Conservation (phyloP, 352 stramenopile species). For the Phytophthora fragariaefolia region DNA sequence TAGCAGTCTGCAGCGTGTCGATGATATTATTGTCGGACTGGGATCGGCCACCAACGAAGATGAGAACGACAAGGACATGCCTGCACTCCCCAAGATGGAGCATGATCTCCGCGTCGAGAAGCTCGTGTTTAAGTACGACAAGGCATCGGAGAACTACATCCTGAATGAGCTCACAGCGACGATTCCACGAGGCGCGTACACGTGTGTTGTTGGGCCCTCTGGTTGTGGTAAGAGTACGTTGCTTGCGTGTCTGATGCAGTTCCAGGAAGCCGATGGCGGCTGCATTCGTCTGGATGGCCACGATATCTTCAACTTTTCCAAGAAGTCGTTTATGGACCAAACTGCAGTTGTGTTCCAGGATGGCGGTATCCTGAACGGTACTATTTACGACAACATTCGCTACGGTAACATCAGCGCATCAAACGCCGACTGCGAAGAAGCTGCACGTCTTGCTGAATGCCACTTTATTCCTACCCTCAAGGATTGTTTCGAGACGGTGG, state of each 20-base stretch:
- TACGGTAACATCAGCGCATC: slow-evolving; percentile 79
- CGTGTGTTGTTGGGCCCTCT: slow-evolving; percentile 85
- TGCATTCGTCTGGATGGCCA: slow-evolving; percentile 83
- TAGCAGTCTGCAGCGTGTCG: slow-evolving; percentile 85
- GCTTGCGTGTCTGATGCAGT: slow-evolving; percentile 89
- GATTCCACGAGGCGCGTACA: slow-evolving; percentile 84
- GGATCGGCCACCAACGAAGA: slow-evolving; percentile 41
- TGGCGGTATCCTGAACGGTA: slow-evolving; percentile 87
- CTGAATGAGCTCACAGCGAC: slow-evolving; percentile 74
- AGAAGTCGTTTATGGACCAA: slow-evolving; percentile 89
- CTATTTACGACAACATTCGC: slow-evolving; percentile 90
- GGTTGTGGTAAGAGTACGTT: slow-evolving; percentile 91
- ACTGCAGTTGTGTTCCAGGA: slow-evolving; percentile 90
- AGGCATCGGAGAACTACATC: slow-evolving; percentile 83
- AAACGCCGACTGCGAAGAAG: slow-evolving; percentile 84
- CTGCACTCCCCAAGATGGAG: slow-evolving; percentile 82
- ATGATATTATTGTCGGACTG: slow-evolving; percentile 84
- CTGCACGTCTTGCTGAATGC: slow-evolving; percentile 80
- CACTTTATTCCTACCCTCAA: slow-evolving; percentile 86
- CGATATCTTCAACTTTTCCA: slow-evolving; percentile 89
- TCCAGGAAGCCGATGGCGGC: slow-evolving; percentile 82
- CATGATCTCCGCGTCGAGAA: slow-evolving; percentile 81
- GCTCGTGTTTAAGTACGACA: slow-evolving; percentile 90
- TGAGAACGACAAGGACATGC: slow-evolving; percentile 70
- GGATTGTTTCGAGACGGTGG: slow-evolving; percentile 83